Base-by-base conservation (phyloP, 2,329 filamentous ascomycete species). In the Biscogniauxia mediterranea region DNA sequence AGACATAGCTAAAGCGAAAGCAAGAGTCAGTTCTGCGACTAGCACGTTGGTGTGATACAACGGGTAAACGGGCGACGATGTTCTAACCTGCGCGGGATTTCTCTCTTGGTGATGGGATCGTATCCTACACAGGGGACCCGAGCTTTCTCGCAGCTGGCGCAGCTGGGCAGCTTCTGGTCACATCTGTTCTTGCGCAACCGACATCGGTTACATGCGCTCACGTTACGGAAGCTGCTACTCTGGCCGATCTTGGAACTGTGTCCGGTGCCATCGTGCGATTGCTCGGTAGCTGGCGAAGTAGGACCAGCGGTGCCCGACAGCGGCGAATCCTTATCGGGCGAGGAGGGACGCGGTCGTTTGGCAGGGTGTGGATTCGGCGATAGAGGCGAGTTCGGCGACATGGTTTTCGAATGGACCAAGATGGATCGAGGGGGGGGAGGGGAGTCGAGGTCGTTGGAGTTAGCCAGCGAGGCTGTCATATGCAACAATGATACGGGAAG, bases 181-280 rank as follows among this genome's bases (percentile, higher is more conserved):
- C 94, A 98, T 57, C 93, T 85, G 74, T 97, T 98, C 81, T 98
- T 98, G 71, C 94, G 86, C 74, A 96, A 79, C 53, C 94, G 86
- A 76, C 94, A 98, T 50, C 93, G 87, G 79, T 97, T 97, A 78
- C 94, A 98, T 60, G 94, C 94, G 75, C 91, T 96, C 66, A 98
- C 94, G 75, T 93, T 94, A 69, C 91, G 88, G 72, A 94, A 94
- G 67, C 82, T 88, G 74, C 82, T 87, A 74, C 84, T 86, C 74
- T 87, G 84, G 9, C 82, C 82, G 15, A 79, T 75, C 69, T 84
- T 86, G 49, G 71, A 72, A 52, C 64, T 61, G n/a, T 66, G 66
- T 17, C 67, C 69, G 57, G 71, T 66, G 56, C 70, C 70, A 55
- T 71, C 70, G 66, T 73, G 67, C 52, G 70, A 61, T 55, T 73